These are phyloP conservation scores for Trametes cinnabarina DNA, from an alignment of 768 basidiomycete species.

Conservation along the genomic window DNA sequence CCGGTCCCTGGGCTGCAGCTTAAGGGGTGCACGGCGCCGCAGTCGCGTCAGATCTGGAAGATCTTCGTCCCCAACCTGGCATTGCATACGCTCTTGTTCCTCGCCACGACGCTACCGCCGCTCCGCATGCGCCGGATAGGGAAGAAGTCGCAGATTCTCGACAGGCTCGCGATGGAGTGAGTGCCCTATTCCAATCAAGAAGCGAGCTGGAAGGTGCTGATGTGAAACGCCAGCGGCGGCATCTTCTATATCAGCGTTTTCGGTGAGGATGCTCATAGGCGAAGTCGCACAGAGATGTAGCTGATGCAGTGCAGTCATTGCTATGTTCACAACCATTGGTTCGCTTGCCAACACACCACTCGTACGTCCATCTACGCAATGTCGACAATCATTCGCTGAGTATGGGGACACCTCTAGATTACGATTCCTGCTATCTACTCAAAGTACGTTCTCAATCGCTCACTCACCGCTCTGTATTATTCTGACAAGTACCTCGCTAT, in stretches of 20 bases:
- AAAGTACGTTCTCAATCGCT: not conserved
- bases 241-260: conserved; percentile 20
- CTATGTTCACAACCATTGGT: conserved; percentile 19
- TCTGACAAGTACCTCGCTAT: not conserved
- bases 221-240: conserved; percentile 10
- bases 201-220: no score
- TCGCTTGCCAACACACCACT: not conserved
- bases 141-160: conserved; percentile 11
- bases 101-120: conserved; percentile 19
- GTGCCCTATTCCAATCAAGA: not conserved
- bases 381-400: no score
- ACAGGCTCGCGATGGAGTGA: conserved; percentile 19
- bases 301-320: not conserved
- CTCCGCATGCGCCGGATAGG: conserved; percentile 7
- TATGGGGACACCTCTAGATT: no score
- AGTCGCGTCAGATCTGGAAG: conserved; percentile 16
- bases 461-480: no score
- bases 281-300: not conserved
- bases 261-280: not conserved
- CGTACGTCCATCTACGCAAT: no score
- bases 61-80: conserved; percentile 18
- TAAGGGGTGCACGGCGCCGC: conserved; percentile 19
- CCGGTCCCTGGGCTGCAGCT: conserved; percentile 8
- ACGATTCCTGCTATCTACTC: conserved; percentile 12
- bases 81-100: conserved; percentile 20